Conservation (phyloP, 2,329 filamentous ascomycete genomes). For the Cyphellophora europaea region DNA sequence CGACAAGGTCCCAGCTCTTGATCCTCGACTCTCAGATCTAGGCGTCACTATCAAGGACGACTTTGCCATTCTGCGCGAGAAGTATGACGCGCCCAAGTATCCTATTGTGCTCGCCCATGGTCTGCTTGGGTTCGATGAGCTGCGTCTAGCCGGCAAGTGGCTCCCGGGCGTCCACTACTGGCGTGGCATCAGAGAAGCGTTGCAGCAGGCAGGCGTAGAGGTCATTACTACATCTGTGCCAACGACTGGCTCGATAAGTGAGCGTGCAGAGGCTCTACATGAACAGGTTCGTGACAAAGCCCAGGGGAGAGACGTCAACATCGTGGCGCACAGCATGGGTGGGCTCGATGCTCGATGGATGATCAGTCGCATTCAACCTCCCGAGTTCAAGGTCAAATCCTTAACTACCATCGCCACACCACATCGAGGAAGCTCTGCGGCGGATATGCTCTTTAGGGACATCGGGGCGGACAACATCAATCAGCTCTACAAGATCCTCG, state of each 20-base stretch:
- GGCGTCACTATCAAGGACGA: conserved; percentile 50
- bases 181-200: conserved; percentile 53
- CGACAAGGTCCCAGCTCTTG: background rate
- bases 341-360: conserved; percentile 56
- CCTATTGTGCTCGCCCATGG: conserved; percentile 56
- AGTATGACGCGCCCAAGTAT: conserved; percentile 50
- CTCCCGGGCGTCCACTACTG: conserved; percentile 55
- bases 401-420: conserved; percentile 55
- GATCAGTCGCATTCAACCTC: conserved; percentile 49
- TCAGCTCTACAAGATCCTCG: conserved; percentile 46
- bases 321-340: conserved; percentile 52
- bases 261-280: conserved; percentile 44
- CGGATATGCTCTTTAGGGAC: conserved; percentile 50
- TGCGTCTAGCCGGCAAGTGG: conserved; percentile 43
- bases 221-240: conserved; percentile 54
- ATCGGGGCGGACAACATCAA: conserved; percentile 46
- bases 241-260: conserved; percentile 50
- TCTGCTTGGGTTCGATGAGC: conserved; percentile 56
- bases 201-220: conserved; percentile 46
- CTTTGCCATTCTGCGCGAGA: conserved; percentile 48
- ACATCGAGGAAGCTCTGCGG: conserved; percentile 48
- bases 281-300: conserved; percentile 45
- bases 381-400: conserved; percentile 66
- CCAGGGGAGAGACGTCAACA: conserved; percentile 48
- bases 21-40: conserved; percentile 24